Base-by-base conservation (phyloP, 176 grass and related monocot species). In the Musa acuminata region DNA sequence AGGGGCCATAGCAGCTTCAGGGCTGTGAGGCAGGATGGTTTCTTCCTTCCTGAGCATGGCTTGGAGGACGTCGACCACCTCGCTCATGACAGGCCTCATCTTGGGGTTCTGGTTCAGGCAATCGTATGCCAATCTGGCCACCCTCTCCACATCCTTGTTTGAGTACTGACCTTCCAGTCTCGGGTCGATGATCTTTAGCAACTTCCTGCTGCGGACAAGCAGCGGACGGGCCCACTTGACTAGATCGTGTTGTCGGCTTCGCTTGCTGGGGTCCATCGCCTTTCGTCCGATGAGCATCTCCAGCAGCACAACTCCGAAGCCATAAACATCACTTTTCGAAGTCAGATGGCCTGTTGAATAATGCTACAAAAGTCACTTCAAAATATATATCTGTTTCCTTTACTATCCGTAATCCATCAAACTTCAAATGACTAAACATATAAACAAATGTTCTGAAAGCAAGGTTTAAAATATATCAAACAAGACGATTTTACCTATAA, bases 161-260 rank as follows among this genome's bases (percentile, higher is more conserved):
- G 94, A 91, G 80, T 93, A 98, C 7, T 93, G 88, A 11, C 90
- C 90, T 79, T 93, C 90, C 86, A 98, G 91, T 87, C 94, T 93
- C 52, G 90, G 88, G 58, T 98, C 94, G 2, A 98, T 91, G 80
- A 98, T 93, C 54, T 84, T 91, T 51, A 98, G 87, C 11, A 98
- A 75, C 59, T 98, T 91, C 54, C 85, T 74, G 66, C 85, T 98
- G 78, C 90, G 94, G 11, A 93, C 84, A 1, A 98, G 87, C 23
- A 91, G 83, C 3, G 94, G 90, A 7, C 90, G 86, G 78, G 90
- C 85, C 94, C 94, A 98, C 69, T 91, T 86, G 63, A 98, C 94
- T 21, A 98, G 78, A 72, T 98, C 89, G 64, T 89, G 94, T 55
- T 98, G 87, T 55, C 86, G 82, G 58, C 52, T 98, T 1, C 87